Evolutionary conservation across 2,329 filamentous ascomycete genomes (phyloP).

Genomic region (Triangularia verruculosa): DNA sequence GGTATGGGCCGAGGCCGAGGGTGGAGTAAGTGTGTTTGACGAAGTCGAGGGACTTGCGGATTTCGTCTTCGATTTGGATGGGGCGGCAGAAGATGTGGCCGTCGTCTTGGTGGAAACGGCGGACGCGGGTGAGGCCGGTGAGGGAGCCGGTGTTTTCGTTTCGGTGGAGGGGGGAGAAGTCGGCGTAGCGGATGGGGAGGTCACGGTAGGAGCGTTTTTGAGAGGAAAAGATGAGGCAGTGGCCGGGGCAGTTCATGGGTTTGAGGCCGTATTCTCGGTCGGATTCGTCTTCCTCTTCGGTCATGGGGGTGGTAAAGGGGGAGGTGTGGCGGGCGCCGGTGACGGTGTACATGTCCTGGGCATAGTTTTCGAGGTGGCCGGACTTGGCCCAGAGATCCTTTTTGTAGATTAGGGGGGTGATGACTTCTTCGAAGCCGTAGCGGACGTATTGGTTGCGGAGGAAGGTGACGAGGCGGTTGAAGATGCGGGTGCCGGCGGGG

Average conservation of each 20-base stretch:
- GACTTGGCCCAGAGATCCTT: conserved; percentile 82
- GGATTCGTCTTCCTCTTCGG: conserved; percentile 51
- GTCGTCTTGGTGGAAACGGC: conserved; percentile 87
- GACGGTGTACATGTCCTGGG: conserved; percentile 89
- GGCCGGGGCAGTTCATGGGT: conserved; percentile 90
- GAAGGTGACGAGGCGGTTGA: conserved; percentile 80
- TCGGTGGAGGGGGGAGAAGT: conserved; percentile 82
- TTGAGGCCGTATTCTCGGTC: conserved; percentile 78
- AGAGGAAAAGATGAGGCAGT: conserved; percentile 79
- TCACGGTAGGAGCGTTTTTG: conserved; percentile 73
- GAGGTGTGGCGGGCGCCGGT: conserved; percentile 46
- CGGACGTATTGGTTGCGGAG: conserved; percentile 78
- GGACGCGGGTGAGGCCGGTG: conserved; percentile 77
- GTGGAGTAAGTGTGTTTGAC: conserved; percentile 69
- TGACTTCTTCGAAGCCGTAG: conserved; percentile 84
- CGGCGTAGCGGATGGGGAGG: conserved; percentile 78
- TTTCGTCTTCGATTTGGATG: conserved; percentile 71
- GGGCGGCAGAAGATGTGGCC: conserved; percentile 87
- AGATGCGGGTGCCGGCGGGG: conserved; percentile 75
- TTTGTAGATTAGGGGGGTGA: conserved; percentile 89
- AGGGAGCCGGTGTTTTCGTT: conserved; percentile 82
- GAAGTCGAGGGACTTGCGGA: conserved; percentile 70
- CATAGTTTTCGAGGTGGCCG: conserved; percentile 85
- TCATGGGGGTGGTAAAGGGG: conserved; percentile 35
- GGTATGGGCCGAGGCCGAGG: conserved; percentile 68